phyloP scores from a whole-genome alignment of 2,329 filamentous ascomycete genomes.

The Alternaria angustiovoidea region DNA sequence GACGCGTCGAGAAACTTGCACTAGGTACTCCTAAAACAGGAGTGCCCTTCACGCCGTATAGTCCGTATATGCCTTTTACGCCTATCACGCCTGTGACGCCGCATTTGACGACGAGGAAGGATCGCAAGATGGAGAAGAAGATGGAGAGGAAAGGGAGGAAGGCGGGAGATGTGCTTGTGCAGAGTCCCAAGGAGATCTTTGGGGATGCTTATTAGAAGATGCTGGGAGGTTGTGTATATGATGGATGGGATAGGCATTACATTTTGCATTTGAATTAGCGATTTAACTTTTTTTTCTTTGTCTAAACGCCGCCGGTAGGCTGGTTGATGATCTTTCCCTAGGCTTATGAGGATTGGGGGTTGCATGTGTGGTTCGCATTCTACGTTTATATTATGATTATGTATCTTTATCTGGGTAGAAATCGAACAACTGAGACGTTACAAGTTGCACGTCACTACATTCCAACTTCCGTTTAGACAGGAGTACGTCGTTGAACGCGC shows the following conservation, averaged over 20 bases:
- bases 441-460: too few relatives aligned
- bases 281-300: not conserved
- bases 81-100: slow-evolving; percentile 79
- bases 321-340: not conserved
- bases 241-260: not conserved
- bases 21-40: slow-evolving; percentile 62
- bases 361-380: not conserved
- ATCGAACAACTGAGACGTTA: not conserved
- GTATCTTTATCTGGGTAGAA: not conserved
- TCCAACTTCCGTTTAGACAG: not conserved
- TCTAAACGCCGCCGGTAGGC: not conserved
- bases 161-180: slow-evolving; percentile 44
- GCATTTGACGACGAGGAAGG: slow-evolving; percentile 73
- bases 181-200: slow-evolving; percentile 50
- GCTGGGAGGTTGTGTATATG: slow-evolving; percentile 3
- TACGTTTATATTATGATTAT: not conserved
- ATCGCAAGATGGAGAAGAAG: slow-evolving; percentile 73
- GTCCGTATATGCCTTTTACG: slow-evolving; percentile 80
- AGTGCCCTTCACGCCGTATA: slow-evolving; percentile 74
- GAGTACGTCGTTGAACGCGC: not conserved
- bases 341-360: not conserved
- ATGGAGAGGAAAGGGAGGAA: slow-evolving; percentile 63
- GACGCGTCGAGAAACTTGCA: slow-evolving; percentile 41
- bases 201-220: slow-evolving; percentile 44
- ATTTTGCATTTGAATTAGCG: slow-evolving; percentile 1